These are phyloP conservation scores for Kwoniella shivajii DNA, from an alignment of 1,284 basidiomycete species.

Conservation along the genomic window DNA sequence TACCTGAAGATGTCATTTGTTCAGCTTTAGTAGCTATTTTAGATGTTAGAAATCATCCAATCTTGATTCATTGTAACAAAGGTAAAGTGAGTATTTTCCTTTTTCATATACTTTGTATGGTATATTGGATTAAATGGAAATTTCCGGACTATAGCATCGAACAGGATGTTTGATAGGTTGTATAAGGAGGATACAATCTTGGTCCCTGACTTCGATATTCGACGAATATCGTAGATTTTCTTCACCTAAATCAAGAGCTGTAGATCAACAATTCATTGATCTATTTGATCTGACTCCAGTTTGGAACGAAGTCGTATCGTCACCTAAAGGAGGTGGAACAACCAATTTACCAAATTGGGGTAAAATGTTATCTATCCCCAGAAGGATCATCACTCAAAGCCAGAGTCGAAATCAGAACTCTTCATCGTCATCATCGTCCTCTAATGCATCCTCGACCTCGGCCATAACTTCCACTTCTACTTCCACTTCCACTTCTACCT, in stretches of 20 bases:
- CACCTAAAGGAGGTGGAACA: conserved; percentile 37
- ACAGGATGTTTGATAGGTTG: conserved; percentile 62
- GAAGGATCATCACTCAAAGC: conserved; percentile 5
- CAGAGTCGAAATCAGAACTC: neutral
- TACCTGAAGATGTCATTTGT: conserved; percentile 60
- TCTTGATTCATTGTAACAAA: conserved; percentile 64
- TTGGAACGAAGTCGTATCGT: conserved; percentile 38
- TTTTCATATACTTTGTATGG: neutral
- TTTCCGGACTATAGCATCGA: conserved; percentile 52
- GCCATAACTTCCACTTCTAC: too few relatives aligned
- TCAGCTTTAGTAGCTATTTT: conserved; percentile 59
- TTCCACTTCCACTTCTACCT: neutral
- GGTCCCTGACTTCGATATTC: conserved; percentile 60
- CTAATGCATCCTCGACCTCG: neutral
- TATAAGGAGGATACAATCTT: conserved; percentile 59
- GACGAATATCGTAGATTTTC: conserved; percentile 61
- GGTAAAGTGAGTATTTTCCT: conserved; percentile 55
- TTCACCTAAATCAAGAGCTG: conserved; percentile 57
- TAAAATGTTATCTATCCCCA: conserved; percentile 42
- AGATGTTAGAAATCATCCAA: conserved; percentile 60
- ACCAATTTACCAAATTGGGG: conserved; percentile 46
- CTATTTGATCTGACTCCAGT: conserved; percentile 52
- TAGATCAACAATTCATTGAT: conserved; percentile 63
- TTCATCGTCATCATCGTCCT: neutral
- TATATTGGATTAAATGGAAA: neutral